phyloP scores from a whole-genome alignment of 345 rosid genomes.

The Linum usitatissimum region DNA sequence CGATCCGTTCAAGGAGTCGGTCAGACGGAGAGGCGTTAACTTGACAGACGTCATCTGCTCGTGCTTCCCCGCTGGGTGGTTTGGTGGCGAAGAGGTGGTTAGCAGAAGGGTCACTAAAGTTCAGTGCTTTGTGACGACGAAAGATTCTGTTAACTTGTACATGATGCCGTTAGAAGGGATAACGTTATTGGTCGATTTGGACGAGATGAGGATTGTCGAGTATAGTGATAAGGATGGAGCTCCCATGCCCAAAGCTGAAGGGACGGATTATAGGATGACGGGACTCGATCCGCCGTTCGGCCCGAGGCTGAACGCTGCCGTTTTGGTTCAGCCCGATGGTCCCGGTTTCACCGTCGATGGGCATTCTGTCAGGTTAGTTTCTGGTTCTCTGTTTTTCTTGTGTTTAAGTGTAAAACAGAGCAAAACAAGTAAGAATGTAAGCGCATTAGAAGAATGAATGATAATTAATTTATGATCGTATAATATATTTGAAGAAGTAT shows the following conservation, averaged over 20 bases:
- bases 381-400: no score
- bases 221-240: constrained; percentile 11
- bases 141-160: constrained; percentile 13
- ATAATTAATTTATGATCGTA: no score
- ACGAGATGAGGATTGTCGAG: constrained; percentile 13
- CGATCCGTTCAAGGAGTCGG: constrained; percentile 19
- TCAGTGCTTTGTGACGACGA: constrained; percentile 9
- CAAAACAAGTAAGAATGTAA: no score
- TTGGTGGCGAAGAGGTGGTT: constrained; percentile 14
- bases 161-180: constrained; percentile 22
- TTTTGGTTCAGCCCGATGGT: constrained; percentile 9
- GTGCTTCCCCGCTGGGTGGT: constrained; percentile 24
- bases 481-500: no score
- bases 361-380: constrained; percentile 11
- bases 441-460: no score
- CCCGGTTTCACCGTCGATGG: constrained; percentile 17
- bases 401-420: no score
- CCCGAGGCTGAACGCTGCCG: constrained; percentile 10
- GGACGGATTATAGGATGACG: constrained; percentile 15
- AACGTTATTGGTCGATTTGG: constrained; percentile 18
- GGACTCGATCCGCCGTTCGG: constrained; percentile 17
- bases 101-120: constrained; percentile 11
- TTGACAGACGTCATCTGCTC: constrained; percentile 21
- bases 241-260: constrained; percentile 19
- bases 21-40: constrained; percentile 15